Conservation (phyloP, 1,284 basidiomycete species). For the Cryptococcus wingfieldii region DNA sequence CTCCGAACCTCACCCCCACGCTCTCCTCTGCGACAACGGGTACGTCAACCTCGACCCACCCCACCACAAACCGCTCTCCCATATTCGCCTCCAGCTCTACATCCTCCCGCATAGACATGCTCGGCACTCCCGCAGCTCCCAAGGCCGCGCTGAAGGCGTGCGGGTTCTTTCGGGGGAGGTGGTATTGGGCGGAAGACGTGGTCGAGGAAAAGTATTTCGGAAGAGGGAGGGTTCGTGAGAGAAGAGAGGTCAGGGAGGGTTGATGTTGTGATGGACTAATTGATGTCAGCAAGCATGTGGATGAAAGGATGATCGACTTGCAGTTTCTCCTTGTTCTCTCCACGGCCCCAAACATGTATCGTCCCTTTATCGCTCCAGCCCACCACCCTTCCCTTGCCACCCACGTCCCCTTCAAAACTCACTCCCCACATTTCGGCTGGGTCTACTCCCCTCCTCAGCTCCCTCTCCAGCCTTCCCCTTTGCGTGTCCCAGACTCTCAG, state of each 20-base stretch:
- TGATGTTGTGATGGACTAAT: no score
- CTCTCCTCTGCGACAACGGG: not conserved
- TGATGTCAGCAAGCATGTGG: conserved; percentile 12
- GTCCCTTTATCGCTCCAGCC: conserved; percentile 91
- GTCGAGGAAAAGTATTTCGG: conserved; percentile 91
- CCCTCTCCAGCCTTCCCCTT: conserved; percentile 69
- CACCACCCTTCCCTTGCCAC: conserved; percentile 24
- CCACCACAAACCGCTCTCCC: conserved; percentile 77
- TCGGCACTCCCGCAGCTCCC: conserved; percentile 46
- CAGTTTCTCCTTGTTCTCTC: conserved; percentile 14
- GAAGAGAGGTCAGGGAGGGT: conserved; percentile 63
- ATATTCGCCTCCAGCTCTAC: conserved; percentile 48
- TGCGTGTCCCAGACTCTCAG: conserved; percentile 81
- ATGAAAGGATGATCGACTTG: not conserved
- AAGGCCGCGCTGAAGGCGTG: conserved; percentile 41
- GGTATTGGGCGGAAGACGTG: conserved; percentile 89
- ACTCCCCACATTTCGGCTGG: conserved; percentile 89
- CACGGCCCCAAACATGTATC: conserved; percentile 70
- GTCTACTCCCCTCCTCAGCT: conserved; percentile 82
- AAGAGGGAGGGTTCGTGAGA: conserved; percentile 71
- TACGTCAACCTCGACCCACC: conserved; percentile 66
- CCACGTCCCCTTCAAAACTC: conserved; percentile 40
- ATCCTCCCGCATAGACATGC: conserved; percentile 24
- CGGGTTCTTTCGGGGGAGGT: conserved; percentile 61
- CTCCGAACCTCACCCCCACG: not conserved